Percentiles rank a stretch among this genome's conserved stretches.
Evolutionary conservation across 257 asterid species (phyloP).

Genomic region (Paraleonurus japonicus): DNA sequence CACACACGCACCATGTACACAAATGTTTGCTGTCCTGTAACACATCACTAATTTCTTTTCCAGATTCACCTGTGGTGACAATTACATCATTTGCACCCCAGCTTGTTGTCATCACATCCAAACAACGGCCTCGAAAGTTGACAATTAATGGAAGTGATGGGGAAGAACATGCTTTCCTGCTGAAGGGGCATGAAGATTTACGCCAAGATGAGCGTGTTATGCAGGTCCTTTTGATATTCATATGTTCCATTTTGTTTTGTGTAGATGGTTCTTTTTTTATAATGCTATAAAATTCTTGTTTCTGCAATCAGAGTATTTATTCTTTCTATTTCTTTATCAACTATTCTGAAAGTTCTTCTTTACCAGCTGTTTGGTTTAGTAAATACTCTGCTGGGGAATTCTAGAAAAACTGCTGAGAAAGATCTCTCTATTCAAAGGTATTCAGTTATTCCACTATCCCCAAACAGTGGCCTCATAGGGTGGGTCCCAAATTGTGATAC

Average conservation of each 20-base stretch:
- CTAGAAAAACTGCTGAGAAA: slow-evolving; percentile 90
- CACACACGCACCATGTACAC: background rate
- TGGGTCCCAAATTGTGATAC: slow-evolving; percentile 99
- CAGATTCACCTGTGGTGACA: slow-evolving; percentile 93
- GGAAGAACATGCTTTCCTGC: slow-evolving; percentile 89
- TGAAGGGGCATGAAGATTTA: slow-evolving; percentile 97
- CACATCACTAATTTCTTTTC: slow-evolving; percentile 12
- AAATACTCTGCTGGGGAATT: slow-evolving; percentile 84
- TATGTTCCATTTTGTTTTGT: background rate
- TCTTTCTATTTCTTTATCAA: slow-evolving; percentile 1
- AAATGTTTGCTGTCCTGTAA: slow-evolving; percentile 5
- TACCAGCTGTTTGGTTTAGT: slow-evolving; percentile 93
- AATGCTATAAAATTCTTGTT: slow-evolving; percentile 17
- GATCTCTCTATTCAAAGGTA: slow-evolving; percentile 95
- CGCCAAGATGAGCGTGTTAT: slow-evolving; percentile 99
- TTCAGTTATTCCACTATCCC: slow-evolving; percentile 92
- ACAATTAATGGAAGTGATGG: slow-evolving; percentile 97
- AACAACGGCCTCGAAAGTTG: slow-evolving; percentile 97
- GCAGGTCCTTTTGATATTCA: slow-evolving; percentile 61
- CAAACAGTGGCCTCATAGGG: slow-evolving; percentile 94
- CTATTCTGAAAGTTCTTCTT: slow-evolving; percentile 29
- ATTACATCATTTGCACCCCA: slow-evolving; percentile 93
- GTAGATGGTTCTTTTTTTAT: background rate
- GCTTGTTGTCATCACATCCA: slow-evolving; percentile 96
- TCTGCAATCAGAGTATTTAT: background rate